Conservation (phyloP, 371 early-diverging fungal genomes). For the Encephalitozoon intestinalis region DNA sequence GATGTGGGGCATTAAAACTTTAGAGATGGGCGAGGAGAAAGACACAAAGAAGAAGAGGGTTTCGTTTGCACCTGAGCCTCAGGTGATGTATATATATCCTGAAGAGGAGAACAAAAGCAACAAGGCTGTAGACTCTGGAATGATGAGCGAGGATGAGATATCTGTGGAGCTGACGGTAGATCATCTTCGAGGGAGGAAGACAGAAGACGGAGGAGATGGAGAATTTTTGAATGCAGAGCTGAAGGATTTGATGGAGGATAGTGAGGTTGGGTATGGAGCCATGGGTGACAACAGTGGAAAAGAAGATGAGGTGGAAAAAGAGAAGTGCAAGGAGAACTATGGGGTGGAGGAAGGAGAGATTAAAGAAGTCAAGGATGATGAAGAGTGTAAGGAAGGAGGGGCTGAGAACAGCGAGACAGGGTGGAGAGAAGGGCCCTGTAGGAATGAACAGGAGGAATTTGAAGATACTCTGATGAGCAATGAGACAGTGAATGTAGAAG, state of each 20-base stretch:
- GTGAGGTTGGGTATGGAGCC: neutral
- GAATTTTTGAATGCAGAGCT: neutral
- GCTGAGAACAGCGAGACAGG: neutral
- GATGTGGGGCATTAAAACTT: neutral
- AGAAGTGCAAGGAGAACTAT: too few species aligned
- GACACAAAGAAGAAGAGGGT: constrained; percentile 33
- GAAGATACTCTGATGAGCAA: constrained; percentile 27
- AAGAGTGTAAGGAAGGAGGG: neutral
- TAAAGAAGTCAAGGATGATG: too few species aligned
- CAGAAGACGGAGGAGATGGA: neutral
- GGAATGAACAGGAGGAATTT: neutral
- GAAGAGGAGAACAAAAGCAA: neutral
- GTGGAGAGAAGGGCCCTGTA: neutral
- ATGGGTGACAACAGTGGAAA: neutral
- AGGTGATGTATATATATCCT: constrained; percentile 27
- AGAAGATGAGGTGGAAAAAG: neutral
- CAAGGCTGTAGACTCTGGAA: neutral
- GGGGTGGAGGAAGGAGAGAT: too few species aligned
- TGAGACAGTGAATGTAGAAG: constrained; percentile 25
- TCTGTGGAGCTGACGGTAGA: constrained; percentile 35
- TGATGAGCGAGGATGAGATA: constrained; percentile 4
- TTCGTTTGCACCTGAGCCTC: constrained; percentile 43
- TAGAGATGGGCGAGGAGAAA: constrained; percentile 30
- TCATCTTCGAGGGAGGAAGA: neutral
- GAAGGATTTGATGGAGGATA: neutral